Evolutionary conservation across 805 yeast species (phyloP).

Genomic region (Scheffersomyces spartinae): DNA sequence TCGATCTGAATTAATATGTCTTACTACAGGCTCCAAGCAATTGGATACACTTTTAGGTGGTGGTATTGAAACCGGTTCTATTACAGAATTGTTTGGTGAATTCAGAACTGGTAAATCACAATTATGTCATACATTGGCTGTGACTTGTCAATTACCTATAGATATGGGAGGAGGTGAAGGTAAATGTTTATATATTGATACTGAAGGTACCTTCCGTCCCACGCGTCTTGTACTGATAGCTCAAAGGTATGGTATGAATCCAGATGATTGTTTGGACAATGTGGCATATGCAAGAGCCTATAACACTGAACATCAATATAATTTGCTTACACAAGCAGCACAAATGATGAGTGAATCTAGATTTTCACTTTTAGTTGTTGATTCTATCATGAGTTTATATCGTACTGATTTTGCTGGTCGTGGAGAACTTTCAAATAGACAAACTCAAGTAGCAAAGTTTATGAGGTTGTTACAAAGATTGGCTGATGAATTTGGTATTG

Average conservation of each 20-base stretch:
- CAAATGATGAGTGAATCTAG: slow-evolving; percentile 93
- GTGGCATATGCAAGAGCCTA: slow-evolving; percentile 97
- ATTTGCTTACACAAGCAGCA: slow-evolving; percentile 79
- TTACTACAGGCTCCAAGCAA: slow-evolving; percentile 93
- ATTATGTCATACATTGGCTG: slow-evolving; percentile 91
- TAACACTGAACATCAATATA: slow-evolving; percentile 92
- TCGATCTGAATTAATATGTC: slow-evolving; percentile 79
- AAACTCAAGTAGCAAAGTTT: slow-evolving; percentile 85
- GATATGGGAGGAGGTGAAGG: slow-evolving; percentile 99
- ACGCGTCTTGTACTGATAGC: slow-evolving; percentile 83
- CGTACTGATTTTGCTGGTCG: slow-evolving; percentile 93
- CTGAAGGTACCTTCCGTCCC: slow-evolving; percentile 96
- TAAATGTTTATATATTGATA: slow-evolving; percentile 88
- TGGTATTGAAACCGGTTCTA: slow-evolving; percentile 93
- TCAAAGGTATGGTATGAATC: slow-evolving; percentile 80
- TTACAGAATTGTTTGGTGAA: slow-evolving; percentile 94
- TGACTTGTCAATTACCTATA: slow-evolving; percentile 90
- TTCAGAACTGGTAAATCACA: slow-evolving; percentile 97
- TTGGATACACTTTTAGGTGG: slow-evolving; percentile 91
- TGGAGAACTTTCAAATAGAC: slow-evolving; percentile 92
- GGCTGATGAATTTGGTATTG: slow-evolving; percentile 97
- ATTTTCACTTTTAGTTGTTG: slow-evolving; percentile 85
- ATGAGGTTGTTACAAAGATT: slow-evolving; percentile 85
- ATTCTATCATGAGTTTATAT: slow-evolving; percentile 92
- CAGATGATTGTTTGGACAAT: slow-evolving; percentile 89